Conservation (phyloP, 306 rosid genomes). For the Corylus americana region DNA sequence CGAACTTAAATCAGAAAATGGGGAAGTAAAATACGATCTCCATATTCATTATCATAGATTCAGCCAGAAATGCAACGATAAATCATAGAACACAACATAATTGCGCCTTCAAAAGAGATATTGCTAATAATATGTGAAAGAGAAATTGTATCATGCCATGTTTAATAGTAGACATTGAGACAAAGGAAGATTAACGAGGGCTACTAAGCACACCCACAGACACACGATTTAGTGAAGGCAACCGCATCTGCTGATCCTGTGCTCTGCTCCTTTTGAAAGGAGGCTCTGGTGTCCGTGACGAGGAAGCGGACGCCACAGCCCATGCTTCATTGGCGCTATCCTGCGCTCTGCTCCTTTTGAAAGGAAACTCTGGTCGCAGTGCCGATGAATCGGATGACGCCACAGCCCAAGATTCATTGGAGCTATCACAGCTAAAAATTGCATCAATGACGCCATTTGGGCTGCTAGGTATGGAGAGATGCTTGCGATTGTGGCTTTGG, state of each 20-base stretch:
- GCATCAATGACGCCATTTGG: constrained; percentile 63
- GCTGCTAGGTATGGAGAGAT: constrained; percentile 48
- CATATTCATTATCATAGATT: constrained; percentile 40
- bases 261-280: constrained; percentile 54
- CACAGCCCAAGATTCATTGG: constrained; percentile 67
- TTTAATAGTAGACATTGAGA: constrained; percentile 48
- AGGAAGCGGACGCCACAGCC: constrained; percentile 42
- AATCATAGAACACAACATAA: constrained; percentile 36
- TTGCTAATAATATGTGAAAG: constrained; percentile 43
- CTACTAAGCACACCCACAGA: constrained; percentile 53
- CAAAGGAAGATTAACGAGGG: constrained; percentile 51
- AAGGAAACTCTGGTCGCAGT: constrained; percentile 35
- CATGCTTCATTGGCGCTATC: constrained; percentile 72
- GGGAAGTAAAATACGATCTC: constrained; percentile 20
- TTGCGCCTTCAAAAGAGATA: constrained; percentile 38
- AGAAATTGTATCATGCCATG: constrained; percentile 38
- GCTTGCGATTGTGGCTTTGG: constrained; percentile 53
- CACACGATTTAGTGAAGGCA: constrained; percentile 49
- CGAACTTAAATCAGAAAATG: constrained; percentile 24
- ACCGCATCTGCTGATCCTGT: constrained; percentile 67
- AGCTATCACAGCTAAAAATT: constrained; percentile 60
- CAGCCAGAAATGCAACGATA: constrained; percentile 40
- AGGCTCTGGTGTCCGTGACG: constrained; percentile 41
- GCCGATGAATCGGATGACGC: constrained; percentile 44
- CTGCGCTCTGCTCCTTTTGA: constrained; percentile 60